Conservation (phyloP, 805 yeast genomes). For the Pichia rugopelliculosa region DNA sequence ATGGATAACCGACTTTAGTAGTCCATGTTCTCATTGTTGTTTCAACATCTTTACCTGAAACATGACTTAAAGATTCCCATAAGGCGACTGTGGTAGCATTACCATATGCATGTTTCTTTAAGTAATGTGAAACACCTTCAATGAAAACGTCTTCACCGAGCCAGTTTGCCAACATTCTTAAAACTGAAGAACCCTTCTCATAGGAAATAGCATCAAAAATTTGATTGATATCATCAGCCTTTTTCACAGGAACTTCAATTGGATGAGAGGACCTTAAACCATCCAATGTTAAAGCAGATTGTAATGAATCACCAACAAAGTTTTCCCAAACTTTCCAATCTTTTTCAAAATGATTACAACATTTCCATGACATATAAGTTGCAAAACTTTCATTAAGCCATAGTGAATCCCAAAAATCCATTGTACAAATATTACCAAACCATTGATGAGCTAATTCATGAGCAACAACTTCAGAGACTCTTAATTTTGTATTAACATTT, state of each 20-base stretch:
- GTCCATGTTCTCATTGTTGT: constrained; percentile 69
- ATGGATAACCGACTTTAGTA: constrained; percentile 66
- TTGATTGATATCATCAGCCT: constrained; percentile 76
- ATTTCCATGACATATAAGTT: constrained; percentile 74
- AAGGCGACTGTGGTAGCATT: constrained; percentile 71
- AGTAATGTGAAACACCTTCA: constrained; percentile 65
- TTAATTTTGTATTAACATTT: constrained; percentile 49
- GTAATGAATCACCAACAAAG: constrained; percentile 49
- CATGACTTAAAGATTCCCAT: constrained; percentile 61
- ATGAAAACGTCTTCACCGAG: constrained; percentile 65
- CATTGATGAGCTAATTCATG: constrained; percentile 93
- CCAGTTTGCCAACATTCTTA: constrained; percentile 68
- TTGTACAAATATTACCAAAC: constrained; percentile 86
- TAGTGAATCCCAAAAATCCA: constrained; percentile 91
- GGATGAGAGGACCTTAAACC: constrained; percentile 69
- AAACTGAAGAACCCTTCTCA: constrained; percentile 71
- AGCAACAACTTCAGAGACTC: constrained; percentile 75
- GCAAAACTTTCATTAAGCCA: constrained; percentile 92
- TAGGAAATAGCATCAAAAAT: constrained; percentile 80
- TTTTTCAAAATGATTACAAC: constrained; percentile 64
- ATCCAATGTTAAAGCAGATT: constrained; percentile 47
- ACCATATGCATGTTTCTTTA: constrained; percentile 53
- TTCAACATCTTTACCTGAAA: constrained; percentile 57
- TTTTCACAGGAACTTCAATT: constrained; percentile 75
- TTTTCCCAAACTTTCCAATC: constrained; percentile 73